A percentile compares a stretch with the other conserved stretches of the same genome.
Conservation (phyloP, 371 early-diverging fungal genomes). For the Mucor piriformis region DNA sequence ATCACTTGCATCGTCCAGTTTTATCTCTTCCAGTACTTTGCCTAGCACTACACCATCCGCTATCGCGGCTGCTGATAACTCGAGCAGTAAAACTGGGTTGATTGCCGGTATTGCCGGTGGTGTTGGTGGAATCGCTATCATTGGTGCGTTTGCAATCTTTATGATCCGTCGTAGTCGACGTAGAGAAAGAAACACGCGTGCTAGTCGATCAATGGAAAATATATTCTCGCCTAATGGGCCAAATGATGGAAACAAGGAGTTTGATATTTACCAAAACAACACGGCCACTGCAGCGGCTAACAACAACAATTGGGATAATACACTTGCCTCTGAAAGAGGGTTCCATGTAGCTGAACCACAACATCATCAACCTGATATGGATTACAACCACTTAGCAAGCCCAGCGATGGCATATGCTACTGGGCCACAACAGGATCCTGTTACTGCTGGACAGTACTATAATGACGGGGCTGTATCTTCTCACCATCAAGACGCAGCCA, state of each 20-base stretch:
- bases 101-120: slow-evolving; percentile 35
- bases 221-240: slow-evolving; percentile 26
- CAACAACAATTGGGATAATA: slow-evolving; percentile 1
- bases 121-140: slow-evolving; percentile 13
- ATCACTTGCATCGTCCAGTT: not conserved
- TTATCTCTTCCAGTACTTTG: not conserved
- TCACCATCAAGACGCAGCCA: slow-evolving; percentile 11
- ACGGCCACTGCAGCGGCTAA: slow-evolving; percentile 1
- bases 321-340: slow-evolving; percentile 13
- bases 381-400: not conserved
- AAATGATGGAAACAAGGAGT: not conserved
- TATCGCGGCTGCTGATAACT: not conserved
- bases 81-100: slow-evolving; percentile 13
- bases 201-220: slow-evolving; percentile 31
- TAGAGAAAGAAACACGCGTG: slow-evolving; percentile 14
- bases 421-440: slow-evolving; percentile 1
- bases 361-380: not conserved
- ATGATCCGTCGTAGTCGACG: slow-evolving; percentile 24
- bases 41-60: slow-evolving; percentile 10
- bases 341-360: slow-evolving; percentile 14
- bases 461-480: slow-evolving; percentile 3
- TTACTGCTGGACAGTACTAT: slow-evolving; percentile 16
- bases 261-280: slow-evolving; percentile 5
- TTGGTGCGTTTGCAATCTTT: slow-evolving; percentile 19
- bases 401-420: slow-evolving; percentile 23